These are phyloP conservation scores for Inosperma sp. DNA, from an alignment of 768 basidiomycete genomes.

Conservation along the genomic window DNA sequence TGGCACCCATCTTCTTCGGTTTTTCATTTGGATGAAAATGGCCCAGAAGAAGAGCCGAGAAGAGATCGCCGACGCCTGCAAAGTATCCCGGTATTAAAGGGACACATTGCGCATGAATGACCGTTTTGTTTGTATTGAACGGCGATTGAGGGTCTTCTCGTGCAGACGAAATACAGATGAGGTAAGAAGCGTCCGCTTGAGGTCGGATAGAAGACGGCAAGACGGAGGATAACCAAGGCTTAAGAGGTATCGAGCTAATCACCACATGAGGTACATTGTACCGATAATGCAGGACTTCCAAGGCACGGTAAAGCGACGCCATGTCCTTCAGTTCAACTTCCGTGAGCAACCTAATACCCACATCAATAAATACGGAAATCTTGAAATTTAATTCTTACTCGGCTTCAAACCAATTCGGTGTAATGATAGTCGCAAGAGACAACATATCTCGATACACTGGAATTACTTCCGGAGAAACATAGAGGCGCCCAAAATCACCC, in stretches of 20 bases:
- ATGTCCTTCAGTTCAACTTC: conserved; percentile 63
- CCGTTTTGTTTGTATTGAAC: conserved; percentile 28
- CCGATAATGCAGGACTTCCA: conserved; percentile 69
- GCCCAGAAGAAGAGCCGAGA: conserved; percentile 85
- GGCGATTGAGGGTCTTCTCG: conserved; percentile 18
- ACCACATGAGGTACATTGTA: conserved; percentile 83
- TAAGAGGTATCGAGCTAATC: conserved; percentile 82
- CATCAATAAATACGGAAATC: conserved; percentile 16
- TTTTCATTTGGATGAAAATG: conserved; percentile 50
- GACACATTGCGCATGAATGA: conserved; percentile 67
- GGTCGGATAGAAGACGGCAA: conserved; percentile 48
- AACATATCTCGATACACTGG: conserved; percentile 81
- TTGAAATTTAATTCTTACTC: conserved; percentile 53
- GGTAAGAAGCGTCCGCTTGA: conserved; percentile 35
- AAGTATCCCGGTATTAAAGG: conserved; percentile 87
- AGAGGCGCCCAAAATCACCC: conserved; percentile 86
- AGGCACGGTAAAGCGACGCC: conserved; percentile 58
- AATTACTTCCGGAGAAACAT: conserved; percentile 83
- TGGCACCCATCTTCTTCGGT: conserved; percentile 13
- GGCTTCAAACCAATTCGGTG: conserved; percentile 97
- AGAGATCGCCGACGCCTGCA: conserved; percentile 94
- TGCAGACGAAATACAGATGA: conserved; percentile 81
- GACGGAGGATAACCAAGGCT: conserved; percentile 51
- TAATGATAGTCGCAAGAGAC: conserved; percentile 85
- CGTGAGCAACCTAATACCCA: conserved; percentile 62